Percentiles rank a stretch among this genome's conserved stretches.
phyloP scores from a whole-genome alignment of 108 stramenopile species.

The Mediolabrus comicus region DNA sequence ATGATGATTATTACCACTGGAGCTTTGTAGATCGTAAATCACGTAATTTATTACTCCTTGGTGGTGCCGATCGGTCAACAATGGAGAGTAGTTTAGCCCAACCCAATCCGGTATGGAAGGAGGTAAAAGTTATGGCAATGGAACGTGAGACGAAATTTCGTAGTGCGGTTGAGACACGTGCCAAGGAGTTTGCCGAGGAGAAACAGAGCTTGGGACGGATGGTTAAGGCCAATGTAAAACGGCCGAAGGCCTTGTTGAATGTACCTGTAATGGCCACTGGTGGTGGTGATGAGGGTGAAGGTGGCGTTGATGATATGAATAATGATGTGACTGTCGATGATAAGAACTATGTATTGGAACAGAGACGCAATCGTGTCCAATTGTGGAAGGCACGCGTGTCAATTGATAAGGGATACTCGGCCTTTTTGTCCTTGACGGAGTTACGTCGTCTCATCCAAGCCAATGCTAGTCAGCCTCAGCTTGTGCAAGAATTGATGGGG shows the following conservation, averaged over 20 bases:
- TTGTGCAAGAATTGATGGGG: conserved; percentile 50
- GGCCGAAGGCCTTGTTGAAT: conserved; percentile 80
- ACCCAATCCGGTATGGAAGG: conserved; percentile 47
- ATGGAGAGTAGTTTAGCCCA: conserved; percentile 9
- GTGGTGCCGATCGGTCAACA: conserved; percentile 25
- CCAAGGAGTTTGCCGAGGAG: conserved; percentile 70
- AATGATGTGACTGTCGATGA: conserved; percentile 44
- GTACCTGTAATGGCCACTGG: conserved; percentile 41
- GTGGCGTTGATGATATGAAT: conserved; percentile 1
- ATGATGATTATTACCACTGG: conserved; percentile 52
- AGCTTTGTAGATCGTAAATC: conserved; percentile 29
- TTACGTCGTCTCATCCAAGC: conserved; percentile 55
- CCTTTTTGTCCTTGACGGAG: conserved; percentile 69
- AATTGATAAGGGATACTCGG: conserved; percentile 79
- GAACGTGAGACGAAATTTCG: conserved; percentile 56
- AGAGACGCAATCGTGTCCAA: conserved; percentile 45
- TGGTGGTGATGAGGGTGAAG: conserved; percentile 5
- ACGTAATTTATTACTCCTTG: conserved; percentile 7
- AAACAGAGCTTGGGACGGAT: conserved; percentile 67
- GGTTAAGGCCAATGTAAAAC: conserved; percentile 66
- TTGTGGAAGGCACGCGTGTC: conserved; percentile 84
- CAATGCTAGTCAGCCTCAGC: conserved; percentile 33
- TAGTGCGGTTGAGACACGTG: conserved; percentile 37
- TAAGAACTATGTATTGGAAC: conserved; percentile 28
- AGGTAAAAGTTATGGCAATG: conserved; percentile 41